Conservation (phyloP, 2,329 filamentous ascomycete genomes). For the Ophiostoma fasciatum region DNA sequence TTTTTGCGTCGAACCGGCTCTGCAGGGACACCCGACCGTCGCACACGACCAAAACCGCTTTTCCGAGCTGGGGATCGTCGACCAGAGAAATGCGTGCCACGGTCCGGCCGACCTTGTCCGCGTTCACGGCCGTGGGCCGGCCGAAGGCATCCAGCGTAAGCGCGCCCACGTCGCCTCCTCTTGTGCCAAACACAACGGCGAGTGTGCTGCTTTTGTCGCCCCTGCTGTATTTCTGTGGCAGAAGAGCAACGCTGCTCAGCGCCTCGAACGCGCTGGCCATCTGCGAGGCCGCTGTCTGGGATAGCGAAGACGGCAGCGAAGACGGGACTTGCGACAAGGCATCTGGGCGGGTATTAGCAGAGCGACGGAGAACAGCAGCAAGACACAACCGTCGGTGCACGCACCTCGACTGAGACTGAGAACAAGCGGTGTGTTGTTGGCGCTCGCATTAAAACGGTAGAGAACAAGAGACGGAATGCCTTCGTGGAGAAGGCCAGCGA, state of each 20-base stretch:
- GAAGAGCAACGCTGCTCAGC: slow-evolving; percentile 28
- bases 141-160: slow-evolving; percentile 16
- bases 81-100: slow-evolving; percentile 13
- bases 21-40: slow-evolving; percentile 32
- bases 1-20: slow-evolving; percentile 19
- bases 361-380: neutral
- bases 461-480: slow-evolving; percentile 20
- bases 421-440: slow-evolving; percentile 1
- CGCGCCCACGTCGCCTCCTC: slow-evolving; percentile 35
- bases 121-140: slow-evolving; percentile 11
- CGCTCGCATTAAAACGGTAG: slow-evolving; percentile 11
- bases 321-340: neutral
- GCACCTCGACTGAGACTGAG: slow-evolving; percentile 14
- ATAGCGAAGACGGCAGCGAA: too few relatives aligned
- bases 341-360: neutral
- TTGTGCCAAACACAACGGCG: slow-evolving; percentile 29
- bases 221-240: slow-evolving; percentile 14
- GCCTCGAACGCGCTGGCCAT: slow-evolving; percentile 19
- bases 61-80: slow-evolving; percentile 6
- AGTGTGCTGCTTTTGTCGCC: slow-evolving; percentile 14
- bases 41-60: slow-evolving; percentile 30
- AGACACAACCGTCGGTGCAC: slow-evolving; percentile 4
- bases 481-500: slow-evolving; percentile 21
- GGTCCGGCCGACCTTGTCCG: slow-evolving; percentile 16
- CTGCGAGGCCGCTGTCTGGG: neutral